Base-by-base conservation (phyloP, 73 alveolate species). In the Blepharisma stoltei region DNA sequence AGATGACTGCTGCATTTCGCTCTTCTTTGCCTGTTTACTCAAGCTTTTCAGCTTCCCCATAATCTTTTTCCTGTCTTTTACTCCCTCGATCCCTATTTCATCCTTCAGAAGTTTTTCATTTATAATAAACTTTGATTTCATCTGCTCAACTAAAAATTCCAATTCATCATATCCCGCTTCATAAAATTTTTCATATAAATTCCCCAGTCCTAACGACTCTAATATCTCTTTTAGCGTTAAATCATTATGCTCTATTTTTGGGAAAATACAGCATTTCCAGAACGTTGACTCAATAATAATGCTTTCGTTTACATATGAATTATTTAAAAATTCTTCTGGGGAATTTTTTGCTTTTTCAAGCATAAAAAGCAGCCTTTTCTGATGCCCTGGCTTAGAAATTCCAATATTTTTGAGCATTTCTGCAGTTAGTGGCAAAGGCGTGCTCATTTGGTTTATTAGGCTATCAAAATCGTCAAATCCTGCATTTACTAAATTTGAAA, bases 111-210 rank as follows among this genome's bases (percentile, higher is more conserved):
- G 6, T 60, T 25, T 38, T 18, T 60, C 73, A n/a, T n/a, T 60
- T 8, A 60, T 60, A 2, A 14, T 38, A n/a, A n/a, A 60, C 45
- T 25, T 60, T 14, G 73, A 20, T 1, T 5, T 60, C 73, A 60
- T 60, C 37, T 14, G 46, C 2, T 8, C 73, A 14, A 60, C 46
- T 9, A 60, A 9, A 60, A 14, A 38, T 60, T 60, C 73, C 11
- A 60, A 60, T 8, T 60, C 73, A 18, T 60, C 73, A 60, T 60
- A 60, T 0, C 73, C 73, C 2, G 73, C 73, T 9, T 60, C 48
- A 18, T 20, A n/a, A 60, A 60, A 60, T 25, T 25, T 25, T 18
- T 14, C 18, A 60, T 1, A 60, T 14, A 25, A 8, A 60, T 60
- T 14, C 46, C 23, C 48, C 14, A 60, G 47, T 18, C 2, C 3